Percentiles rank a stretch among this genome's conserved stretches.
phyloP scores from a whole-genome alignment of 2,329 filamentous ascomycete genomes.

The Mycosphaerelloides madeirae region DNA sequence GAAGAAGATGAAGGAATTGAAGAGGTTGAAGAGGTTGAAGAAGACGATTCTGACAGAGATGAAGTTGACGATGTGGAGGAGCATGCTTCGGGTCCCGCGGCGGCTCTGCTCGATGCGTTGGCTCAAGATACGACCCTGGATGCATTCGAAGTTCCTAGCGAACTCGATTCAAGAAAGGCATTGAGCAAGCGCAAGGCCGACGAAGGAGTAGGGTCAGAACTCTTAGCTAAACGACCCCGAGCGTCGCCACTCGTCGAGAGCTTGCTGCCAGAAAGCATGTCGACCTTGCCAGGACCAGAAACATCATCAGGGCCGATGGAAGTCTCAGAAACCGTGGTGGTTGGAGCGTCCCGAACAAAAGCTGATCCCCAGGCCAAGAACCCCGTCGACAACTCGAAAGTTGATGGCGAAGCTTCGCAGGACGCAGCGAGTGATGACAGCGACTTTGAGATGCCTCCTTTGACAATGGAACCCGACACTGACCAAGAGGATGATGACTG shows the following conservation, averaged over 20 bases:
- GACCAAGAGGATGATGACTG: slow-evolving; percentile 6
- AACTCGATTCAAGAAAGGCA: neutral
- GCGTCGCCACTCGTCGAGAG: slow-evolving; percentile 16
- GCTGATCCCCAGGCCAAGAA: no score
- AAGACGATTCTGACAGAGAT: slow-evolving; percentile 1
- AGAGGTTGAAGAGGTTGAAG: slow-evolving; percentile 3
- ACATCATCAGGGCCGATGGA: slow-evolving; percentile 4
- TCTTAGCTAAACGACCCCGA: slow-evolving; percentile 19
- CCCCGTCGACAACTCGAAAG: neutral
- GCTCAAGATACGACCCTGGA: slow-evolving; percentile 4
- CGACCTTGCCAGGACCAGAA: slow-evolving; percentile 11
- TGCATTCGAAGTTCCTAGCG: neutral
- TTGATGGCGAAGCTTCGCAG: slow-evolving; percentile 1
- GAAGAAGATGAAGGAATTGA: slow-evolving; percentile 7
- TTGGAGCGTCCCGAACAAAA: neutral
- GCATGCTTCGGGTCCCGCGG: slow-evolving; percentile 1
- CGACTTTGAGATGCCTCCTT: slow-evolving; percentile 34
- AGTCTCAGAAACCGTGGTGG: slow-evolving; percentile 7
- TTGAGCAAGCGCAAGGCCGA: slow-evolving; percentile 8
- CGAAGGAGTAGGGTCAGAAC: slow-evolving; percentile 2
- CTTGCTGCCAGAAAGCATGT: slow-evolving; percentile 2
- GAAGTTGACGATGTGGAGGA: neutral
- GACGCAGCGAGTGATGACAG: slow-evolving; percentile 24
- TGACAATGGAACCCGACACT: slow-evolving; percentile 27
- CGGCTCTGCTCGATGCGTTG: slow-evolving; percentile 9